A percentile compares a stretch with the other conserved stretches of the same genome.
phyloP scores from a whole-genome alignment of 495 filamentous ascomycete genomes.

The Tirmania nivea region DNA sequence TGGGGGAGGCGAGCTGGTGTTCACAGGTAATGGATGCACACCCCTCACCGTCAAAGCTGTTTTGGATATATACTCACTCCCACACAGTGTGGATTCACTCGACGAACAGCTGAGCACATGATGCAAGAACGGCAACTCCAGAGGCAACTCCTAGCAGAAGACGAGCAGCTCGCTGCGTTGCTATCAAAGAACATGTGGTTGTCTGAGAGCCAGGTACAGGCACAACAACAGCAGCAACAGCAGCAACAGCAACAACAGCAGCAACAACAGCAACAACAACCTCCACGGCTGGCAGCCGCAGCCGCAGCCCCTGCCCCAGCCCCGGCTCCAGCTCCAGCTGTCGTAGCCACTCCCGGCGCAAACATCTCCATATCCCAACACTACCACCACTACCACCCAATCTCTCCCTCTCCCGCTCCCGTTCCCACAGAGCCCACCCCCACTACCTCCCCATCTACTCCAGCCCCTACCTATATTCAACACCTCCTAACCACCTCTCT shows the following conservation, averaged over 20 bases:
- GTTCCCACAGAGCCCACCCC: background rate
- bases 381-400: background rate
- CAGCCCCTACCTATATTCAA: background rate
- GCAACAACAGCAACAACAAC: background rate
- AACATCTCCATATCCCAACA: background rate
- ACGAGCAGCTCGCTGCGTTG: background rate
- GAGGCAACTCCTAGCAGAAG: background rate
- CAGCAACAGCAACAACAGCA: background rate
- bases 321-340: background rate
- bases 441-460: background rate
- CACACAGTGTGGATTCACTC: background rate
- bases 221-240: background rate
- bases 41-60: background rate
- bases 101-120: background rate
- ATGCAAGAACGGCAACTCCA: background rate
- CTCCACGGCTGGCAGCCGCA: background rate
- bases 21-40: background rate
- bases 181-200: background rate
- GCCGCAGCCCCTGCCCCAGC: background rate
- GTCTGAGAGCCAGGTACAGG: background rate
- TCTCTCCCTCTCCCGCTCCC: background rate
- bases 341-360: background rate
- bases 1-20: background rate
- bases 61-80: background rate
- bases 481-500: background rate